phyloP scores from a whole-genome alignment of 2,329 filamentous ascomycete species.

The Xylariomycetidae sp. region DNA sequence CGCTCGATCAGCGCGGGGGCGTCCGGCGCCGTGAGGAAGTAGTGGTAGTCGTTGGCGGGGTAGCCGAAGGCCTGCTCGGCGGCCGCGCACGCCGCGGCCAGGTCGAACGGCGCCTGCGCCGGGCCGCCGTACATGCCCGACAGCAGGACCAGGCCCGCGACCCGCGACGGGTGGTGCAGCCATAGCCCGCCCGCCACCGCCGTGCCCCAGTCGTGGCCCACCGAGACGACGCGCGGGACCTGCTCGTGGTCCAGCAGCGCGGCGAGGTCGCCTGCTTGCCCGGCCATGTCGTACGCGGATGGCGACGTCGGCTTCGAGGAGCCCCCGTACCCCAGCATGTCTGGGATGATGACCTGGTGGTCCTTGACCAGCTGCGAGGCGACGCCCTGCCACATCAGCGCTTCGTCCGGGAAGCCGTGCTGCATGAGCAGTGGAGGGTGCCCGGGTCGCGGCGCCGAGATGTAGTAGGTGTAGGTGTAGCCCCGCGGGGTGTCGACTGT shows the following conservation, averaged over 20 bases:
- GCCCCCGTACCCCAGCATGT: constrained; percentile 32
- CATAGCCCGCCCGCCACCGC: constrained; percentile 33
- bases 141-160: constrained; percentile 35
- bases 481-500: constrained; percentile 22
- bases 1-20: constrained; percentile 1
- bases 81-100: constrained; percentile 1
- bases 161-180: constrained; percentile 33
- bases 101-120: constrained; percentile 1
- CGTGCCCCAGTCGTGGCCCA: constrained; percentile 47
- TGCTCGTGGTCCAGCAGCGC: constrained; percentile 35
- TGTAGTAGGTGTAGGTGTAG: constrained; percentile 36
- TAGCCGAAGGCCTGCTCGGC: constrained; percentile 3
- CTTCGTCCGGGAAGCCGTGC: constrained; percentile 45
- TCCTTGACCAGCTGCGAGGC: constrained; percentile 18
- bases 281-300: constrained; percentile 29
- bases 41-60: constrained; percentile 5
- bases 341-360: constrained; percentile 28
- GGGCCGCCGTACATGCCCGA: constrained; percentile 37
- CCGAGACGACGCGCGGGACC: constrained; percentile 29
- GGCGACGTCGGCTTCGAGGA: constrained; percentile 35
- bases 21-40: constrained; percentile 4
- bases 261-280: constrained; percentile 30
- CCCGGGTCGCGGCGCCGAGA: constrained; percentile 17
- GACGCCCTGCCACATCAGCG: constrained; percentile 37
- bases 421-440: constrained; percentile 32